Evolutionary conservation across 2,329 filamentous ascomycete species (phyloP).

Genomic region (Beauveria rudraprayagi): DNA sequence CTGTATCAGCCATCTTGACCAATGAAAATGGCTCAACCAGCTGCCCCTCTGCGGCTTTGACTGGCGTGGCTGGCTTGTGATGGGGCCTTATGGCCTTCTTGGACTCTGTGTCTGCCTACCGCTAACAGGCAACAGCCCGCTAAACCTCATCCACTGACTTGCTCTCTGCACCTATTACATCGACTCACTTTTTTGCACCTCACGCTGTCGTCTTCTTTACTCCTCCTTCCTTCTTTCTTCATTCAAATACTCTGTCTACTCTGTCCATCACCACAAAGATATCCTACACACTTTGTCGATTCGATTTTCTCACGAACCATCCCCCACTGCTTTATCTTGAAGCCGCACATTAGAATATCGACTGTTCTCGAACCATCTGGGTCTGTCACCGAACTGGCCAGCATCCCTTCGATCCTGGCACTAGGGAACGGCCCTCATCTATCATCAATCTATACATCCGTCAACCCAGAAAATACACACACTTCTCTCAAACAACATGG

Average conservation of each 20-base stretch:
- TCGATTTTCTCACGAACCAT: no score
- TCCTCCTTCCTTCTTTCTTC: no score
- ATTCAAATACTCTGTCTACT: no score
- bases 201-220: no score
- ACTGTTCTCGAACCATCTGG: no score
- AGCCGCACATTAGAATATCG: no score
- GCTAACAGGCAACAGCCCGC: neutral
- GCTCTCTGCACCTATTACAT: neutral
- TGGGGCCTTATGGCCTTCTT: neutral
- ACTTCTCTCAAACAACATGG: slow-evolving; percentile 53
- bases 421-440: no score
- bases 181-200: neutral
- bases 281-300: no score
- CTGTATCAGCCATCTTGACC: neutral
- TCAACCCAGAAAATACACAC: neutral
- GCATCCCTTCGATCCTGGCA: no score
- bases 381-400: no score
- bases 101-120: neutral
- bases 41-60: neutral
- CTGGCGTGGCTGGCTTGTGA: neutral
- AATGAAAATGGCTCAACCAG: neutral
- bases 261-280: no score
- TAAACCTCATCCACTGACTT: neutral
- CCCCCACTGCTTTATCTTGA: no score
- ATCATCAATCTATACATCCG: neutral